Base-by-base conservation (phyloP, 208 protist genomes). In the Leishmania amazonensis region DNA sequence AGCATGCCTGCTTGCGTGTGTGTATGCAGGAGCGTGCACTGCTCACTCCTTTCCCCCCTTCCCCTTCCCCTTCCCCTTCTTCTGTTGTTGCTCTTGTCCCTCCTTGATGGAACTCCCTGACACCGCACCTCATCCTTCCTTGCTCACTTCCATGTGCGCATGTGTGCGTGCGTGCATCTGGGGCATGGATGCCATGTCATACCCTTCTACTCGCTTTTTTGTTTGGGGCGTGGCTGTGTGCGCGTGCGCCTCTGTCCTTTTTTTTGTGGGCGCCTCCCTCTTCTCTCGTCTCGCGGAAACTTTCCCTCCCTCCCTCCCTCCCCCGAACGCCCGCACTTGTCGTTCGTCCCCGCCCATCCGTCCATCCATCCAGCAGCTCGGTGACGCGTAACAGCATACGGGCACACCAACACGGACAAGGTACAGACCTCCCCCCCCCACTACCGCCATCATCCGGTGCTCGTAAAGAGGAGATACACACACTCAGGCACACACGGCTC, bases 41-140 rank as follows among this genome's bases (percentile, higher is more conserved):
- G 60, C n/a, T 78, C 54, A 19, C 60, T 68, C 79, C 40, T 68
- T 3, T 40, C 31, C 28, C 35, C 51, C 17, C 57, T 90, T 86
- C 11, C 87, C 91, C 6, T 74, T 93, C 7, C 81, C 86, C 4
- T 68, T 94, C 40, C 75, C 84, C n/a, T 31, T 87, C 21, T 94
- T 87, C 60, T 95, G 31, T 35, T 35, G 31, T 35, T 35, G 31
- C 31, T 93, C 79, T 89, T 88, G 70, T 72, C 93, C 67, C 92
- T 90, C 79, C 57, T 7, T 62, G 57, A 62, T 15, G 28, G 57
- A 24, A n/a, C 24, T 62, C 24, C 19, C 57, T 62, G 57, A 8
- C 24, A 54, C 15, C 17, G 51, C 51, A 21, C 51, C 51, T 54
- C 51, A 54, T 54, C 17, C 15, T 13, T 5, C 57, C 11, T 62